Conservation (phyloP, 306 rosid species). For the Oemleria cerasiformis region DNA sequence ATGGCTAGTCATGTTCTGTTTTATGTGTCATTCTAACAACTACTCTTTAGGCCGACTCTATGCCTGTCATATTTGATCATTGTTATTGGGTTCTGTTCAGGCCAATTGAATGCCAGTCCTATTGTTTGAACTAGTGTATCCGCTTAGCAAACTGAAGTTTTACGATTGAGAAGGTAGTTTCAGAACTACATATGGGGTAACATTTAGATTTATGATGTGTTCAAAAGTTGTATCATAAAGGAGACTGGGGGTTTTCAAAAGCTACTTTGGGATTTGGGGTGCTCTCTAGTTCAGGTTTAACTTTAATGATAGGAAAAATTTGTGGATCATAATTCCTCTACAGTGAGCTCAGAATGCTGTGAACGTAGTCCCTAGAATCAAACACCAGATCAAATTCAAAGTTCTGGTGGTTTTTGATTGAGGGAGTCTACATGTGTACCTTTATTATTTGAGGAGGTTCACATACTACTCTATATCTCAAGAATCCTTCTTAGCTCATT, state of each 20-base stretch:
- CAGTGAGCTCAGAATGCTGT: background rate
- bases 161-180: background rate
- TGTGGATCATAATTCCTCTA: background rate
- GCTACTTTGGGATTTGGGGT: background rate
- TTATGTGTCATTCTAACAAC: background rate
- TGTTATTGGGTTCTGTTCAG: background rate
- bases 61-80: background rate
- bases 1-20: background rate
- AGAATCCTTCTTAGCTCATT: background rate
- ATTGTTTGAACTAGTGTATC: slow-evolving; percentile 3
- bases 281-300: background rate
- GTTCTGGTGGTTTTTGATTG: background rate
- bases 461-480: background rate
- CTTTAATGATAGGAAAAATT: no score
- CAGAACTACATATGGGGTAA: background rate
- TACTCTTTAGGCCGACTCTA: background rate
- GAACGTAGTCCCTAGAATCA: background rate
- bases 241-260: background rate
- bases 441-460: slow-evolving; percentile 4
- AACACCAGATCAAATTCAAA: background rate
- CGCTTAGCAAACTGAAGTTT: background rate
- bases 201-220: background rate
- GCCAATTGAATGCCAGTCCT: background rate
- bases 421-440: background rate
- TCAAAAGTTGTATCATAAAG: background rate